Evolutionary conservation across 2,329 filamentous ascomycete species (phyloP).

Genomic region (Eutypella sp.): DNA sequence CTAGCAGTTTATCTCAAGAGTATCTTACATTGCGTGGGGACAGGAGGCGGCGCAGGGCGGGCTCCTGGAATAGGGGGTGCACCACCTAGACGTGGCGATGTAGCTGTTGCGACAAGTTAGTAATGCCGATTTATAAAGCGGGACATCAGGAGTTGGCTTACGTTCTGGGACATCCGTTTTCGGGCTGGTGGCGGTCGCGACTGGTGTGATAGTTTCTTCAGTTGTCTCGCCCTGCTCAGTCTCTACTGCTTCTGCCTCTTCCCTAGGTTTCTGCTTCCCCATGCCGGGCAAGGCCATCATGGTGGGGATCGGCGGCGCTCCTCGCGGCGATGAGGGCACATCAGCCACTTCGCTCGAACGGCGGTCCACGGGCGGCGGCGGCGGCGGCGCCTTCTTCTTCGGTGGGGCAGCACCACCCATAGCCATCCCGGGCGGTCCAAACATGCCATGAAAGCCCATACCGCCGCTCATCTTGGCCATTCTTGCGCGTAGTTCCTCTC

Average conservation of each 20-base stretch:
- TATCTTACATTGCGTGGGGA: constrained; percentile 58
- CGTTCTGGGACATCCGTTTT: constrained; percentile 17
- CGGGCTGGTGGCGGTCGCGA: constrained; percentile 23
- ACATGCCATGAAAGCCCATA: constrained; percentile 85
- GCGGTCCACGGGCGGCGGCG: constrained; percentile 33
- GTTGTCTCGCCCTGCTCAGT: constrained; percentile 42
- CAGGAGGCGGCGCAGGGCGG: constrained; percentile 51
- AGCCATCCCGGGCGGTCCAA: constrained; percentile 63
- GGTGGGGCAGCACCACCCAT: constrained; percentile 44
- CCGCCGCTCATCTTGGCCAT: constrained; percentile 99
- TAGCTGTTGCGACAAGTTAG: constrained; percentile 24
- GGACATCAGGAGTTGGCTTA: no score
- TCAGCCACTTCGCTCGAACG: constrained; percentile 39
- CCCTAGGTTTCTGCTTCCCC: constrained; percentile 50
- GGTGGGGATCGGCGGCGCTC: constrained; percentile 48
- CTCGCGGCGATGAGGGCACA: constrained; percentile 35
- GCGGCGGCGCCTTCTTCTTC: constrained; percentile 52
- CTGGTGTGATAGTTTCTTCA: constrained; percentile 26
- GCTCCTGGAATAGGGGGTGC: constrained; percentile 44
- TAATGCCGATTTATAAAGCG: constrained; percentile 11
- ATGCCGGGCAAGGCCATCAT: constrained; percentile 70
- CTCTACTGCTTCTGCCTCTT: constrained; percentile 33
- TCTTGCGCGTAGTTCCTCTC: constrained; percentile 82
- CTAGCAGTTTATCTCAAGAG: neutral
- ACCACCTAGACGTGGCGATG: constrained; percentile 23